phyloP scores from a whole-genome alignment of 2,329 filamentous ascomycete genomes.

The Ceratocystiopsis brevicomis region DNA sequence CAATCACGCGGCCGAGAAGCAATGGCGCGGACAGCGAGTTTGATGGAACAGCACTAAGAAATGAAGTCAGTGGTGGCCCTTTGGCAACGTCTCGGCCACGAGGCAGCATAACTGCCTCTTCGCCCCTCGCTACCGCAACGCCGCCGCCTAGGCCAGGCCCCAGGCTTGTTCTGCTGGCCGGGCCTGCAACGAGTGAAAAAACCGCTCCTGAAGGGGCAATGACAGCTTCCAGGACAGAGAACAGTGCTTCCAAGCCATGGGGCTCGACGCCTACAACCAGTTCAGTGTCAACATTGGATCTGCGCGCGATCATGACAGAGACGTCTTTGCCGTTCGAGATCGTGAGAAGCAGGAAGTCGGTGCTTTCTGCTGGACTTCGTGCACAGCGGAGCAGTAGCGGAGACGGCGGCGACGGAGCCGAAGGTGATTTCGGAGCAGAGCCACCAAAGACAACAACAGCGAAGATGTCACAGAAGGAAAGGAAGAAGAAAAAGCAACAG shows the following conservation, averaged over 20 bases:
- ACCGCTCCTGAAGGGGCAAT: background rate
- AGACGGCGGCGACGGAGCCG: constrained; percentile 14
- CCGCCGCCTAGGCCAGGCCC: background rate
- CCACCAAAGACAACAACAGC: too few species aligned
- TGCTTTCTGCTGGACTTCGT: constrained; percentile 33
- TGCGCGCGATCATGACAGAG: constrained; percentile 58
- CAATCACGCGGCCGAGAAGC: background rate
- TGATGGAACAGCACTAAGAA: background rate
- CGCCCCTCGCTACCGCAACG: background rate
- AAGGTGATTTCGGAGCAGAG: constrained; percentile 11
- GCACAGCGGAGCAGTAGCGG: constrained; percentile 23
- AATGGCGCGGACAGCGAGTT: background rate
- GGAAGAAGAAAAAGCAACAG: constrained; percentile 63
- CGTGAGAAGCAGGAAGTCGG: constrained; percentile 20
- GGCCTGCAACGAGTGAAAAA: background rate
- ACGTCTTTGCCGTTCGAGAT: constrained; percentile 9
- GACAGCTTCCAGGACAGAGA: background rate
- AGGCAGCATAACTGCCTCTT: background rate
- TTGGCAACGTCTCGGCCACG: background rate
- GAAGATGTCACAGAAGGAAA: constrained; percentile 80
- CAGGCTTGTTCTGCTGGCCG: background rate
- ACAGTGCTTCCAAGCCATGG: constrained; percentile 24
- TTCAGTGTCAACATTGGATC: constrained; percentile 41
- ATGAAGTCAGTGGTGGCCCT: background rate
- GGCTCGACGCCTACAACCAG: constrained; percentile 30